Evolutionary conservation across 441 rosid genomes (phyloP).

Genomic region (Bruguiera hainesii): DNA sequence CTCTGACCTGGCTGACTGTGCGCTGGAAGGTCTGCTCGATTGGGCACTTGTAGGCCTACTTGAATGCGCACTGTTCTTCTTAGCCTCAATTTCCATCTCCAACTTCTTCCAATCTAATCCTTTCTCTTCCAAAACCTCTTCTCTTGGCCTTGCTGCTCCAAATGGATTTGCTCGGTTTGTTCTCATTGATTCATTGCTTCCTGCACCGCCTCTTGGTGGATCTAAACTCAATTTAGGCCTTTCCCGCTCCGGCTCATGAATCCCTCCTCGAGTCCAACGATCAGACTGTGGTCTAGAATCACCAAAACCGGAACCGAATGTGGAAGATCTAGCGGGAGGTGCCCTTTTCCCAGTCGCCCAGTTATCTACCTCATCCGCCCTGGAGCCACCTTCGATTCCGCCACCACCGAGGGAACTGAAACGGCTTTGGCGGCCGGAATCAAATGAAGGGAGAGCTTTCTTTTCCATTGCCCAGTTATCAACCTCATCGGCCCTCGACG

Average conservation of each 20-base stretch:
- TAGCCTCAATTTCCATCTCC: slow-evolving; percentile 70
- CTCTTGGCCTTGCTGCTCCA: slow-evolving; percentile 91
- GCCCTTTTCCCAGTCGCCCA: slow-evolving; percentile 57
- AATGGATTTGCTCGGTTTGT: slow-evolving; percentile 71
- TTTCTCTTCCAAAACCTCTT: slow-evolving; percentile 85
- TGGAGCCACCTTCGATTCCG: slow-evolving; percentile 23
- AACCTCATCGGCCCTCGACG: slow-evolving; percentile 78
- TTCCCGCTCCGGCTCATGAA: slow-evolving; percentile 41
- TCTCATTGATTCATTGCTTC: slow-evolving; percentile 42
- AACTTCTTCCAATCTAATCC: slow-evolving; percentile 90
- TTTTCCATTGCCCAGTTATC: slow-evolving; percentile 74
- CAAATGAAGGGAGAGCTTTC: slow-evolving; percentile 49
- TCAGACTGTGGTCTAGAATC: slow-evolving; percentile 57
- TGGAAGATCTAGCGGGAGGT: slow-evolving; percentile 44
- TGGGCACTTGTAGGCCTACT: slow-evolving; percentile 82
- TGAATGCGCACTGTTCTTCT: slow-evolving; percentile 36
- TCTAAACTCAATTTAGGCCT: slow-evolving; percentile 67
- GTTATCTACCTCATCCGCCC: slow-evolving; percentile 51
- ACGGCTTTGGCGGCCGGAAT: slow-evolving; percentile 56
- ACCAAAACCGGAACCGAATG: slow-evolving; percentile 67
- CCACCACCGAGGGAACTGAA: slow-evolving; percentile 46
- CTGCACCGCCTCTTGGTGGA: slow-evolving; percentile 52
- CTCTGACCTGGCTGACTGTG: slow-evolving; percentile 83
- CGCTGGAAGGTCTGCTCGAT: slow-evolving; percentile 90
- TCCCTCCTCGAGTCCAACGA: slow-evolving; percentile 63